phyloP scores from a whole-genome alignment of 352 stramenopile genomes.

The Phytophthora hybrid region DNA sequence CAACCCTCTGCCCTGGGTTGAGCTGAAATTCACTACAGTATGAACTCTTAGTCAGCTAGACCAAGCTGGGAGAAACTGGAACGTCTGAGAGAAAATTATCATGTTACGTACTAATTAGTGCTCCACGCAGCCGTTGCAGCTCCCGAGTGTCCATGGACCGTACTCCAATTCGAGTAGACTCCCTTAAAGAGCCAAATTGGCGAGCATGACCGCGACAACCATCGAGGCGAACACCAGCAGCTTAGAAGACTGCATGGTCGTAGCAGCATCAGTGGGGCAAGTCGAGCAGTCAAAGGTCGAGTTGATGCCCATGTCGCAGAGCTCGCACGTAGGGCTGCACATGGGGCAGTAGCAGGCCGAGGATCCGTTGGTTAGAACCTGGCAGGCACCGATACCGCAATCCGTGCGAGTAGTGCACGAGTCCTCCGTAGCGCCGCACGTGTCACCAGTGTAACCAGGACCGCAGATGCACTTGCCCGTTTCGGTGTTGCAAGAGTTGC shows the following conservation, averaged over 20 bases:
- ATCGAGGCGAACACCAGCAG: conserved; percentile 48
- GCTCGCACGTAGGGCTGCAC: conserved; percentile 47
- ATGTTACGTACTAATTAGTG: conserved; percentile 39
- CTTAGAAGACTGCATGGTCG: conserved; percentile 45
- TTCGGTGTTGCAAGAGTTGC: conserved; percentile 57
- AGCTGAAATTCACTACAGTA: too few species aligned
- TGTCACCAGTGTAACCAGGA: conserved; percentile 56
- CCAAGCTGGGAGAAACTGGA: too few species aligned
- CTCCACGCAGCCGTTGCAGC: conserved; percentile 10
- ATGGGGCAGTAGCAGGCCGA: conserved; percentile 55
- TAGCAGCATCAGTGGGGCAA: conserved; percentile 37
- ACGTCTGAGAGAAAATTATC: conserved; percentile 19
- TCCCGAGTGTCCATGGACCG: conserved; percentile 3
- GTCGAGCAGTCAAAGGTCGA: conserved; percentile 50
- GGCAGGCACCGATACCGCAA: conserved; percentile 52
- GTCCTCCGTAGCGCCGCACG: conserved; percentile 62
- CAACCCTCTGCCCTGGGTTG: too few species aligned
- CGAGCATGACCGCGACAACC: conserved; percentile 43
- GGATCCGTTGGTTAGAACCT: conserved; percentile 55
- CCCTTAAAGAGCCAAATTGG: conserved; percentile 50
- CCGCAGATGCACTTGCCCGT: conserved; percentile 64
- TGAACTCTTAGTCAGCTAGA: too few species aligned
- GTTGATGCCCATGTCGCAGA: conserved; percentile 48
- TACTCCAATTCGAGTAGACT: conserved; percentile 39
- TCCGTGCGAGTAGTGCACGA: conserved; percentile 52